A percentile compares a stretch with the other conserved stretches of the same genome.
Conservation (phyloP, 2,329 filamentous ascomycete genomes). For the Hypoxylon sp. region DNA sequence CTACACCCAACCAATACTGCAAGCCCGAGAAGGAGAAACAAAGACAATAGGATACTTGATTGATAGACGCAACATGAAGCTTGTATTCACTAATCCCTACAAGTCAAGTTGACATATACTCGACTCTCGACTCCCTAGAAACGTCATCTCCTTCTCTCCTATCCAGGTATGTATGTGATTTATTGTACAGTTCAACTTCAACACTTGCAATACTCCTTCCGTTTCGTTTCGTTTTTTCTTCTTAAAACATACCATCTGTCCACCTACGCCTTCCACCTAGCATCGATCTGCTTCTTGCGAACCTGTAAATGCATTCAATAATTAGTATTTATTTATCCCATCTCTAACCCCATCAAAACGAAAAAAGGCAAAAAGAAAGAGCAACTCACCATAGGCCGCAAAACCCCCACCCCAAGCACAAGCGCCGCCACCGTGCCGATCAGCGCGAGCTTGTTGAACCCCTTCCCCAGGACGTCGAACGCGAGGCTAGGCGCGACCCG, state of each 20-base stretch:
- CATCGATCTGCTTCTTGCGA: conserved; percentile 63
- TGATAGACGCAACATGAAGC: conserved; percentile 2
- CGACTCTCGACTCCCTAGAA: background rate
- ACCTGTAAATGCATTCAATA: conserved; percentile 54
- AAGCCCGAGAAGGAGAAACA: background rate
- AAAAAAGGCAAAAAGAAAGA: background rate
- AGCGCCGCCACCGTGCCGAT: conserved; percentile 86
- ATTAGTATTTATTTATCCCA: conserved; percentile 26
- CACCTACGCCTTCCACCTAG: conserved; percentile 49
- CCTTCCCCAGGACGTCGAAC: conserved; percentile 93
- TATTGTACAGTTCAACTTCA: conserved; percentile 6
- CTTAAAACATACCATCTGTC: too few relatives aligned
- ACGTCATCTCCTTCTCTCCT: background rate
- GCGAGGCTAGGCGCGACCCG: conserved; percentile 86
- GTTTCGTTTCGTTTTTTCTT: background rate
- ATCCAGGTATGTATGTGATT: conserved; percentile 1
- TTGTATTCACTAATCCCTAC: background rate
- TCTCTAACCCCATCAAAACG: background rate
- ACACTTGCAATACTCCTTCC: background rate
- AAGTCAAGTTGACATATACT: background rate
- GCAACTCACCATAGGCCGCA: conserved; percentile 85
- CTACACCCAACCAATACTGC: background rate
- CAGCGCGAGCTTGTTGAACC: conserved; percentile 91
- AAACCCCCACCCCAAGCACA: conserved; percentile 77
- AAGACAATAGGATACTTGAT: too few relatives aligned